Evolutionary conservation across 805 yeast species (phyloP).

Genomic region (Yamadazyma ubonensis): DNA sequence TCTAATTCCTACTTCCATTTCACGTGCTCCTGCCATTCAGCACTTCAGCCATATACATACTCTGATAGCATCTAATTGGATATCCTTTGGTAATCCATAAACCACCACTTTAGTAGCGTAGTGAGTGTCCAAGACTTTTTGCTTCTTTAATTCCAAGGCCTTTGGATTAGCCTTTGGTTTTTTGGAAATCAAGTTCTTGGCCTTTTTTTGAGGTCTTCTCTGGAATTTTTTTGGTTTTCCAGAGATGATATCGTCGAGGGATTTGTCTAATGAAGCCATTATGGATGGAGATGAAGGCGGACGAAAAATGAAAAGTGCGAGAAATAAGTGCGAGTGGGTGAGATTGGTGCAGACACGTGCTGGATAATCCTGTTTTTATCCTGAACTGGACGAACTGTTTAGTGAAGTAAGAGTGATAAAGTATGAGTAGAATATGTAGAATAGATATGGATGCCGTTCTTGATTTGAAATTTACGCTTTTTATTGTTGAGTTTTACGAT

Average conservation of each 20-base stretch:
- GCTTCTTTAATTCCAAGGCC: conserved; percentile 7
- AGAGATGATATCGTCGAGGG: conserved; percentile 91
- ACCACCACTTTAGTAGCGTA: conserved; percentile 82
- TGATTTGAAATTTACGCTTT: too few species aligned
- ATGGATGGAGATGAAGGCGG: conserved; percentile 4
- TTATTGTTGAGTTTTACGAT: too few species aligned
- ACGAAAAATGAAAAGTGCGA: background rate
- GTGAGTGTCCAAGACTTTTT: conserved; percentile 38
- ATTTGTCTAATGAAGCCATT: conserved; percentile 87
- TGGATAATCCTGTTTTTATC: too few species aligned
- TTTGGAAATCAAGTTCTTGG: conserved; percentile 21
- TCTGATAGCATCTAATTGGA: conserved; percentile 79
- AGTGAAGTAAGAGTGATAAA: too few species aligned
- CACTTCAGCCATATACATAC: conserved; percentile 52
- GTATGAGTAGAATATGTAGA: too few species aligned
- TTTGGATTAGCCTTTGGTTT: conserved; percentile 23
- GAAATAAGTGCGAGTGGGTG: background rate
- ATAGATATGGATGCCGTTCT: too few species aligned
- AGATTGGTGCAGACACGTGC: background rate
- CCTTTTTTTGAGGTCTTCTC: conserved; percentile 18
- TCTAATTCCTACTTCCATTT: too few species aligned
- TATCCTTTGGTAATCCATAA: conserved; percentile 82
- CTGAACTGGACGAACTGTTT: too few species aligned
- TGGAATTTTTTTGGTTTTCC: conserved; percentile 27
- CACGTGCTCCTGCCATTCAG: background rate